Conservation (phyloP, 306 rosid genomes). For the Styphnolobium japonicum region DNA sequence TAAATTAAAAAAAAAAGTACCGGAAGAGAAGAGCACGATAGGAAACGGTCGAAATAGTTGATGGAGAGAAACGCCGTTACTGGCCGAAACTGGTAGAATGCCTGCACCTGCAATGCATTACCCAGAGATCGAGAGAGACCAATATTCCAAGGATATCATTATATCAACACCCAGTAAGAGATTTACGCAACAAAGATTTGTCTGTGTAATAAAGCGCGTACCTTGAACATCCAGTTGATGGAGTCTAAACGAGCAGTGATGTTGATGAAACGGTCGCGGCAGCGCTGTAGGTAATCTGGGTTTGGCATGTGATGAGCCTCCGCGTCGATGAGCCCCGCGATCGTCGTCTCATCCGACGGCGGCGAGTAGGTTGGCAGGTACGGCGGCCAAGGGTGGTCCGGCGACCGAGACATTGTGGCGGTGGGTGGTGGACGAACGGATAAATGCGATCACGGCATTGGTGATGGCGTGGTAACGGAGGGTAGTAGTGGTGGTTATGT, state of each 20-base stretch:
- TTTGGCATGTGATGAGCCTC: conserved; percentile 45
- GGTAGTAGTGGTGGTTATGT: background rate
- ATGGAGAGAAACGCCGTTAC: conserved; percentile 73
- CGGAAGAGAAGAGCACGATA: conserved; percentile 53
- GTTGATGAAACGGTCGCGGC: conserved; percentile 42
- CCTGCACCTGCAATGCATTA: conserved; percentile 61
- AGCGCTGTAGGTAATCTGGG: conserved; percentile 36
- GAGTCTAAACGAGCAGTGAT: conserved; percentile 55
- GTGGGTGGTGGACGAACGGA: background rate
- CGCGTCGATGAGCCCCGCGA: conserved; percentile 22
- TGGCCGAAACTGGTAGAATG: conserved; percentile 46
- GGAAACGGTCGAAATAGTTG: conserved; percentile 76
- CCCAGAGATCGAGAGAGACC: no score
- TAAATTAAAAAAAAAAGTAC: conserved; percentile 32
- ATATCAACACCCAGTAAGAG: no score
- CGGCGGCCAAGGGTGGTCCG: background rate
- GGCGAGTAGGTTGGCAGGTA: background rate
- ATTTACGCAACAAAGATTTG: no score
- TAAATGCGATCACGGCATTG: conserved; percentile 20
- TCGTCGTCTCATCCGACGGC: conserved; percentile 5
- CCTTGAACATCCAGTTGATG: conserved; percentile 78
- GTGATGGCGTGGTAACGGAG: background rate
- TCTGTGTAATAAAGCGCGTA: background rate
- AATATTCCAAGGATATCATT: background rate
- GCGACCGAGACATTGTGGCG: conserved; percentile 26